Evolutionary conservation across 345 rosid genomes (phyloP), one percentile per base, ranked within the genome.

Genomic region (Melaleuca alternifolia): DNA sequence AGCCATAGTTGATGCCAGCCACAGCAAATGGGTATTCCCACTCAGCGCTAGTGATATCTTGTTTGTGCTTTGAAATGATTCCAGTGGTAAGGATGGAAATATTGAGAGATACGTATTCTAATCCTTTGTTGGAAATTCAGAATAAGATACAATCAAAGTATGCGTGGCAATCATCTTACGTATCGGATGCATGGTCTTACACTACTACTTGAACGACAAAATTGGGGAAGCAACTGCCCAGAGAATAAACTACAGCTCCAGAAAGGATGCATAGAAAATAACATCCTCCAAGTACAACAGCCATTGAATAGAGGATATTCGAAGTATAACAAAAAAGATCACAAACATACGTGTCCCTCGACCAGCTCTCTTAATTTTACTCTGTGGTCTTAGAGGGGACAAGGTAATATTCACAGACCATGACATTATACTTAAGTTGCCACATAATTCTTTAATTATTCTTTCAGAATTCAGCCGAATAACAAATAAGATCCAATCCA

Each of bases 21-120:
- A 93, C 99, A 10, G 99, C 96, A 79, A 97, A 97, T 11, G 99
- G 99, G 91, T 96, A 96, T 89, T 97, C 99, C 99, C 98, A 97
- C 75, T 92, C 99, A 8, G 96, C 95, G 90, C 99, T 90, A 16
- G 51, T 90, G 84, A 99, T 98, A 82, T 97, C 98, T 92, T 88
- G 85, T 89, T 97, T 93, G 88, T 93, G 94, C 92, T 94, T 48
- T 91, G 98, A 89, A 96, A 97, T 23, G 96, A 88, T 75, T 91
- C 95, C 99, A 96, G 90, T 90, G 52, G 57, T 2, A 57, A 57
- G 28, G 62, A 5, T 57, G 28, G 28, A 57, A 57, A 24, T 1
- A 10, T 57, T n/a, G 28, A 2, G 28, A 87, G 88, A 54, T 57
- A 24, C 30, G 41, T 41, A 41, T 41, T 41, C 41, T 41, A 41